Percentiles rank a stretch among this genome's conserved stretches.
Conservation (phyloP, 805 yeast genomes). For the Myxozyma lipomycoides region DNA sequence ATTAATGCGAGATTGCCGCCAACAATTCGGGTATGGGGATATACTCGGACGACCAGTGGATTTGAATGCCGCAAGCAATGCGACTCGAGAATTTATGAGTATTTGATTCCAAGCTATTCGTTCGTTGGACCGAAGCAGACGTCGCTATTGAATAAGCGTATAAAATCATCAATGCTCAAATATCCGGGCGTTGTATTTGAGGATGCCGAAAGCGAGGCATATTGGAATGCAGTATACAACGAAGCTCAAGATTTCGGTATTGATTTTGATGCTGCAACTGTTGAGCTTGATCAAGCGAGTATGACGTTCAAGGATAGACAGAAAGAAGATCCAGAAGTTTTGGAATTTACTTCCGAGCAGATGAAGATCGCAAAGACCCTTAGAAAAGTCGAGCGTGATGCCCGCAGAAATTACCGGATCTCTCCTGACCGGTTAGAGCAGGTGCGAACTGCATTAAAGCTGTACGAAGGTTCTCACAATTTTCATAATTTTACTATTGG, state of each 20-base stretch:
- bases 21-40: conserved; percentile 90
- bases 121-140: conserved; percentile 86
- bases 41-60: conserved; percentile 78
- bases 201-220: conserved; percentile 20
- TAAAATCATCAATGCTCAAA: conserved; percentile 4
- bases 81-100: conserved; percentile 92
- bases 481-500: conserved; percentile 87
- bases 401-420: conserved; percentile 67
- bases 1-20: conserved; percentile 76
- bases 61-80: conserved; percentile 96
- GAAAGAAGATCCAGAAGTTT: not conserved
- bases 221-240: conserved; percentile 13
- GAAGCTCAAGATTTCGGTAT: conserved; percentile 11
- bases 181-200: conserved; percentile 8
- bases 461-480: conserved; percentile 83
- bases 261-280: conserved; percentile 11
- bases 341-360: conserved; percentile 5
- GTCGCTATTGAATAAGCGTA: conserved; percentile 49
- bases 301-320: not conserved
- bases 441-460: conserved; percentile 64
- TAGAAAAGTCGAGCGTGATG: conserved; percentile 59
- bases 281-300: not conserved
- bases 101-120: conserved; percentile 85
- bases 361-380: conserved; percentile 42
- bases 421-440: conserved; percentile 56